Percentiles rank a stretch among this genome's conserved stretches.
Evolutionary conservation across 305 asterid genomes (phyloP).

Genomic region (Fraxinus greggii): DNA sequence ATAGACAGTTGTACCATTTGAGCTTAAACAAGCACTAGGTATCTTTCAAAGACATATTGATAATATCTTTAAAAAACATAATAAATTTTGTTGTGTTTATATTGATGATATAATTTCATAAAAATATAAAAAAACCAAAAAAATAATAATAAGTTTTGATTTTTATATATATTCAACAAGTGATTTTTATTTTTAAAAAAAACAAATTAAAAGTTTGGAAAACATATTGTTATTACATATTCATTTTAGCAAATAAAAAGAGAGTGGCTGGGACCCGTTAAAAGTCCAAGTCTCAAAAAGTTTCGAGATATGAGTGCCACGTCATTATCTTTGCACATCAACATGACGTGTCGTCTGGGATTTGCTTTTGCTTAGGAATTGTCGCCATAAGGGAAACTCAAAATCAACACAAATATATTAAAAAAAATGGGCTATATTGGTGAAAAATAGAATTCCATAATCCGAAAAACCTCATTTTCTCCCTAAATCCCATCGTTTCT

Average conservation of each 20-base stretch:
- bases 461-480: not conserved
- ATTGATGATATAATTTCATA: too few species aligned
- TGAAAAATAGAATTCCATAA: too few species aligned
- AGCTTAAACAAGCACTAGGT: too few species aligned
- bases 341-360: not conserved
- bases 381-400: not conserved
- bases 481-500: not conserved
- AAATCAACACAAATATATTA: not conserved
- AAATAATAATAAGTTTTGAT: too few species aligned
- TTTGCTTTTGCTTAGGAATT: not conserved
- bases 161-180: too few species aligned
- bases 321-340: not conserved
- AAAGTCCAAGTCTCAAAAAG: not conserved
- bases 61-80: too few species aligned
- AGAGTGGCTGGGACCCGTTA: not conserved
- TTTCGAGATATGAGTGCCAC: not conserved
- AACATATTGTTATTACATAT: not conserved
- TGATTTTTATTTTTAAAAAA: too few species aligned
- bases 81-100: too few species aligned
- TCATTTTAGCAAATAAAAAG: not conserved
- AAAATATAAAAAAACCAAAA: too few species aligned
- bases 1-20: too few species aligned
- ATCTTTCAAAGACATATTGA: too few species aligned
- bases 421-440: not conserved
- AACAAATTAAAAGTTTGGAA: too few species aligned